Conservation (phyloP, 495 filamentous ascomycete species). For the Penicillium pulvis region DNA sequence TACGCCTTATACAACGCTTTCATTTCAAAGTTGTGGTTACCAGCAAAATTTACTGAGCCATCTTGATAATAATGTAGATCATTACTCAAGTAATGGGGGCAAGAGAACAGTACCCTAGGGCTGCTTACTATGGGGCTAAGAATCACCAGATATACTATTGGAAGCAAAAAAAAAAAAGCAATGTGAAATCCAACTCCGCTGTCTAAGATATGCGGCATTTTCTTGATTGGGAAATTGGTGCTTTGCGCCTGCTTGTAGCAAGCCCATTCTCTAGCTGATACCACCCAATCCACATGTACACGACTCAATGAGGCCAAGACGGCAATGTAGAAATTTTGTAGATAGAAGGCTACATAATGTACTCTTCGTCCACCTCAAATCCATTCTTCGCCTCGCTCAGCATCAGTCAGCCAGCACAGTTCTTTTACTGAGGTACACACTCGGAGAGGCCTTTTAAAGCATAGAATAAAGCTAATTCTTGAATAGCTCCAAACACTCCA, state of each 20-base stretch:
- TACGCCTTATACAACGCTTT: no score
- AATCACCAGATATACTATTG: background rate
- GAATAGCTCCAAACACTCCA: background rate
- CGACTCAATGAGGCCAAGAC: background rate
- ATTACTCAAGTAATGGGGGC: no score
- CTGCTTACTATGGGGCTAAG: background rate
- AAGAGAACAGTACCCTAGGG: background rate
- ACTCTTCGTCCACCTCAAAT: background rate
- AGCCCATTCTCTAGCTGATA: background rate
- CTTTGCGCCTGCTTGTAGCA: background rate
- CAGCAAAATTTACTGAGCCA: no score
- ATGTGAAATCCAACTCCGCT: background rate
- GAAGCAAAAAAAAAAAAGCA: background rate
- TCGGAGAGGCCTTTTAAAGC: background rate
- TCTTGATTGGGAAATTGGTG: background rate
- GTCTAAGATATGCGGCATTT: background rate
- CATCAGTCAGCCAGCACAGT: background rate
- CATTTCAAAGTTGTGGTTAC: no score
- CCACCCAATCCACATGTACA: background rate
- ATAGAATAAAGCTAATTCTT: background rate
- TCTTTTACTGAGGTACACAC: background rate
- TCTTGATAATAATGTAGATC: no score
- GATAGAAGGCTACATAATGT: background rate
- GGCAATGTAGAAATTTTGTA: background rate
- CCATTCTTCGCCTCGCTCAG: background rate